Base-by-base conservation (phyloP, 768 basidiomycete genomes). In the Coprinopsis marcescibilis region DNA sequence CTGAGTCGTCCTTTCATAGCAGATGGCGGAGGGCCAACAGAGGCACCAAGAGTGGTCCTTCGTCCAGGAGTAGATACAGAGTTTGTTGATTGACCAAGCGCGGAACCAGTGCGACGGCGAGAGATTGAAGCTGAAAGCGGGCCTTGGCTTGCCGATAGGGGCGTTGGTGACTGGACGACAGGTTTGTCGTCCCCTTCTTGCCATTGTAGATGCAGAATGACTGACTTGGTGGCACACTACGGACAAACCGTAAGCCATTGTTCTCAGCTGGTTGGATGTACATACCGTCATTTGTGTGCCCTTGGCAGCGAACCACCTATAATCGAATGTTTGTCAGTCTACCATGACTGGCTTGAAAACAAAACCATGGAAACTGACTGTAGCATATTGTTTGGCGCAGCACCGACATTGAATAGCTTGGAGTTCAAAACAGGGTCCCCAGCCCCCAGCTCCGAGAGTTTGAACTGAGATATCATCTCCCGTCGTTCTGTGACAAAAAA, bases 401-500 rank as follows among this genome's bases (percentile, higher is more conserved):
- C 61, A 1, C 91, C 91, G 7, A 94, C 83, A 53, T 89, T 81
- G 55, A 79, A 77, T 46, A 94, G 59, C 56, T 81, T 87, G 1
- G 79, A 65, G 50, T 74, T 81, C 55, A 88, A 57, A 19, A 77
- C 67, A 14, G 84, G 81, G 61, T 91, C 84, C 0, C 76, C 65
- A 0, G 66, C 79, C 15, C 81, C 86, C 35, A 95, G 65, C 49
- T 91, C 88, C 2, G 82, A 79, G 35, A 95, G 71, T 61, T 84
- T 91, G 72, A 91, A 93, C 59, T 93, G 90, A 6, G 87, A 89
- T 11, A 94, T 77, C 92, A 95, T 94, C 64, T 93, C 89, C 50
- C 89, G 69, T 25, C 83, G 76, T 44, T 67, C 73, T 75, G 44
- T 7, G 44, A 32, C 2, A 24, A 25, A 46, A 35, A 46, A 37